Evolutionary conservation across 202 grass and related monocot genomes (phyloP), one percentile per base, ranked within the genome.

Genomic region (Zoysia matrella): DNA sequence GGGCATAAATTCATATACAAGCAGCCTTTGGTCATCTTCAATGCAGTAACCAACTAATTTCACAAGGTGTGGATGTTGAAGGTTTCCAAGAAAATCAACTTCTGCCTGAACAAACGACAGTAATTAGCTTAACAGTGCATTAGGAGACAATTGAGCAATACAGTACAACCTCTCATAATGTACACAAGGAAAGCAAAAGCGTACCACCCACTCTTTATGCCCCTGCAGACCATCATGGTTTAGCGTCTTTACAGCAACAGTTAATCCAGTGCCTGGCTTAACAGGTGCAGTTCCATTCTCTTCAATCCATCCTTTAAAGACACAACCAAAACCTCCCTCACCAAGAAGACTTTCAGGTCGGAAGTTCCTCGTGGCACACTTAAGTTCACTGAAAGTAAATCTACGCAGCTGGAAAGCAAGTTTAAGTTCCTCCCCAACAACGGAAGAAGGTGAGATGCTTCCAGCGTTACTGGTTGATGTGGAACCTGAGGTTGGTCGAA

Each of bases 291-390:
- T 22, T 22, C 22, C 22, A 22, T 22, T 22, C 22, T 22, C 22
- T 22, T 22, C 22, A 22, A 22, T 22, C 22, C 22, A 22, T 22
- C 22, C 22, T 22, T 22, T 22, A 22, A 22, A 22, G 22, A 22
- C 22, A 86, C 96, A 99, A 15, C 96, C 96, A 72, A 99, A 96
- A 79, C 96, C 96, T 52, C 96, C 96, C 85, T 99, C 93, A 0
- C 96, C 96, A 74, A 99, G 89, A 87, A 96, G 96, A 87, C 89
- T 92, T 83, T 99, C 93, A 40, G 96, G 96, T 81, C 96, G 92
- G 61, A 99, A 99, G 72, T 99, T 99, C 76, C 93, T 92, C 16
- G 96, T 96, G 43, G 96, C 89, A 60, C 77, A 92, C 85, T 99
- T 99, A 30, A 99, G 92, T 77, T 99, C 93, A 73, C 71, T 90